Evolutionary conservation across 2,329 filamentous ascomycete genomes (phyloP).

Genomic region (Penicillium sclerotigenum): DNA sequence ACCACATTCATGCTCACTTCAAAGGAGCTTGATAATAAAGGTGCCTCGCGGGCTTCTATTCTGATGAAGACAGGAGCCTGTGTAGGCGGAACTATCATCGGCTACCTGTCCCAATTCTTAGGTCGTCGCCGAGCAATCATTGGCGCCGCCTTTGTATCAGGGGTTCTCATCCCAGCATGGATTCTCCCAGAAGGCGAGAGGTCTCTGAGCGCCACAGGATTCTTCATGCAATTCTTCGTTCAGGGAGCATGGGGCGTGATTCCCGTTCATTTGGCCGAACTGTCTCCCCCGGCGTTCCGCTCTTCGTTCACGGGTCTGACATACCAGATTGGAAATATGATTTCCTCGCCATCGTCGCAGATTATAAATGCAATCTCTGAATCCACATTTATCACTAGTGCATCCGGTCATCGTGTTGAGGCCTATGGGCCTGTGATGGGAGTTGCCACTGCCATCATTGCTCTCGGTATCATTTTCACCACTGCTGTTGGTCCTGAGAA

Average conservation of each 20-base stretch:
- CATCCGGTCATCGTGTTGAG: slow-evolving; percentile 57
- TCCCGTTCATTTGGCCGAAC: slow-evolving; percentile 73
- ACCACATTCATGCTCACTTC: slow-evolving; percentile 75
- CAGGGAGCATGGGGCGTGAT: slow-evolving; percentile 69
- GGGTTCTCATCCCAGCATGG: slow-evolving; percentile 68
- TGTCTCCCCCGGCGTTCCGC: slow-evolving; percentile 68
- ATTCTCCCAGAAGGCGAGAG: slow-evolving; percentile 53
- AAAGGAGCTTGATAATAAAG: slow-evolving; percentile 64
- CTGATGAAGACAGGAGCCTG: slow-evolving; percentile 76
- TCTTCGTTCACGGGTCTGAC: slow-evolving; percentile 66
- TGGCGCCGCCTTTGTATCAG: slow-evolving; percentile 62
- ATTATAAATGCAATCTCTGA: slow-evolving; percentile 75
- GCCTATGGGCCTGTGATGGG: slow-evolving; percentile 75
- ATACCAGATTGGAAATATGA: slow-evolving; percentile 72
- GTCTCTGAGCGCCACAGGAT: slow-evolving; percentile 31
- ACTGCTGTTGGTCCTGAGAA: slow-evolving; percentile 71
- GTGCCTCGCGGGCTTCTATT: slow-evolving; percentile 71
- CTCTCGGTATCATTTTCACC: slow-evolving; percentile 64
- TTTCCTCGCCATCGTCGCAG: slow-evolving; percentile 62
- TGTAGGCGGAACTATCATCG: slow-evolving; percentile 52
- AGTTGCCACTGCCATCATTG: slow-evolving; percentile 73
- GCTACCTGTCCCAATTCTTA: slow-evolving; percentile 71
- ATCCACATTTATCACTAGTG: slow-evolving; percentile 54
- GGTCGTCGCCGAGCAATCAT: slow-evolving; percentile 60
- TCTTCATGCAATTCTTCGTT: slow-evolving; percentile 61